Evolutionary conservation across 345 rosid species (phyloP).

Genomic region (Capsella bursapastoris): DNA sequence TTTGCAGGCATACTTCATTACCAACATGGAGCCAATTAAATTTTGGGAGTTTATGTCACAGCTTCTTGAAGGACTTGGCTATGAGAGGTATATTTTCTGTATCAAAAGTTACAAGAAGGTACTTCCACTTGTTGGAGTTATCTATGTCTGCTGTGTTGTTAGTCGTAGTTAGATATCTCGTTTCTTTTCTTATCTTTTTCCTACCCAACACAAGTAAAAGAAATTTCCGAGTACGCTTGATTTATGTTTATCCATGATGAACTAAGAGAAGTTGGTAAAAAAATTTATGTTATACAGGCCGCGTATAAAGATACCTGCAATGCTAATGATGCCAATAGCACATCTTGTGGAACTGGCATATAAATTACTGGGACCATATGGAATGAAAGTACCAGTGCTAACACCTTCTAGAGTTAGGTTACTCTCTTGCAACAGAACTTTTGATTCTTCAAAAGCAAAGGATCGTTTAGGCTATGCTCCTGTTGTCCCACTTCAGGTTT

Average conservation of each 20-base stretch:
- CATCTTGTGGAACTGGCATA: conserved; percentile 70
- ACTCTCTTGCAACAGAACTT: conserved; percentile 80
- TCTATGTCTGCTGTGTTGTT: neutral
- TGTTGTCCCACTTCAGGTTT: conserved; percentile 79
- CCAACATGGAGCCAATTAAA: conserved; percentile 87
- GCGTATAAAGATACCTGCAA: conserved; percentile 79
- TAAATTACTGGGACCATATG: conserved; percentile 71
- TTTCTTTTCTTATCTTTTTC: neutral
- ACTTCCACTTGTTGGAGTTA: neutral
- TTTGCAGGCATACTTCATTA: conserved; percentile 83
- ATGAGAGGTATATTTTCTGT: conserved; percentile 63
- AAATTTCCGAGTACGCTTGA: neutral
- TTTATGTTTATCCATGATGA: neutral
- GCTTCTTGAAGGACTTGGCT: conserved; percentile 81
- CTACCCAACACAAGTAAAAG: neutral
- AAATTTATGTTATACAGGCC: conserved; percentile 65
- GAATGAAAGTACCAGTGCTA: conserved; percentile 91
- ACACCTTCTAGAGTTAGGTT: conserved; percentile 93
- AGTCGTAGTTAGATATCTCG: conserved; percentile 1
- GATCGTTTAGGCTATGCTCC: conserved; percentile 81
- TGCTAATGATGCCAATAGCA: conserved; percentile 83
- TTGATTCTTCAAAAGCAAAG: conserved; percentile 78
- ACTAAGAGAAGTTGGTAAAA: neutral
- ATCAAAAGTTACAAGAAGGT: neutral
- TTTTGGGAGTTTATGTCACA: conserved; percentile 86